Percentiles rank a stretch among this genome's conserved stretches.
phyloP scores from a whole-genome alignment of 176 grass and related monocot species.

The Aegilops bicornis region DNA sequence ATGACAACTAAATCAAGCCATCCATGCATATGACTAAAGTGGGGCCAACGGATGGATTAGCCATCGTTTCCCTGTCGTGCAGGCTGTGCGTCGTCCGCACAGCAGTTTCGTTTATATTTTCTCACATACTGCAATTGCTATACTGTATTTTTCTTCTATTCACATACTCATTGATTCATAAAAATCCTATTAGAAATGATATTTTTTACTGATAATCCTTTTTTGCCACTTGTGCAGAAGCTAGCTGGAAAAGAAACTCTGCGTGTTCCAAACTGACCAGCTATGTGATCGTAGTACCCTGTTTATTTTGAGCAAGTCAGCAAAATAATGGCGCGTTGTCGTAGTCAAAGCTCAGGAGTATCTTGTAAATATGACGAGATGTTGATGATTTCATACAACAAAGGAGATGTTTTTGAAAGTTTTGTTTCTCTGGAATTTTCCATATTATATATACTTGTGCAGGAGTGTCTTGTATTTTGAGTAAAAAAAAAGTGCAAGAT shows the following conservation, averaged over 20 bases:
- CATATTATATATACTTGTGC: too few relatives aligned
- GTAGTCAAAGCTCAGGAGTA: neutral
- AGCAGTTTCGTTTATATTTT: neutral
- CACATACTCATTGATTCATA: neutral
- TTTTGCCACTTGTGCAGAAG: neutral
- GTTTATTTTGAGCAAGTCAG: neutral
- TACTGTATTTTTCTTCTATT: neutral
- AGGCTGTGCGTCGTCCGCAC: too few relatives aligned
- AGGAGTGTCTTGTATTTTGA: too few relatives aligned
- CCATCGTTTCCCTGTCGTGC: too few relatives aligned
- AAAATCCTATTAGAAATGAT: neutral
- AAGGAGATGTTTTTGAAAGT: neutral
- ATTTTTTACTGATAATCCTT: neutral
- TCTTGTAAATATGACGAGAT: conserved; percentile 32
- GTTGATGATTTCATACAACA: neutral
- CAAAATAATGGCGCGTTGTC: neutral
- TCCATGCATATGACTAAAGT: too few relatives aligned
- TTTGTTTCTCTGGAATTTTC: neutral
- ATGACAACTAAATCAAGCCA: too few relatives aligned
- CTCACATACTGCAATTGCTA: neutral
- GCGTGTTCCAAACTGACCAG: neutral
- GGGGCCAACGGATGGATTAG: too few relatives aligned
- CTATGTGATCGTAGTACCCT: neutral
- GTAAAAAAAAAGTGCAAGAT: too few relatives aligned
- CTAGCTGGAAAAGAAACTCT: neutral